These are phyloP conservation scores for Fusarium sp. DNA, from an alignment of 2,329 filamentous ascomycete genomes.

Conservation along the genomic window DNA sequence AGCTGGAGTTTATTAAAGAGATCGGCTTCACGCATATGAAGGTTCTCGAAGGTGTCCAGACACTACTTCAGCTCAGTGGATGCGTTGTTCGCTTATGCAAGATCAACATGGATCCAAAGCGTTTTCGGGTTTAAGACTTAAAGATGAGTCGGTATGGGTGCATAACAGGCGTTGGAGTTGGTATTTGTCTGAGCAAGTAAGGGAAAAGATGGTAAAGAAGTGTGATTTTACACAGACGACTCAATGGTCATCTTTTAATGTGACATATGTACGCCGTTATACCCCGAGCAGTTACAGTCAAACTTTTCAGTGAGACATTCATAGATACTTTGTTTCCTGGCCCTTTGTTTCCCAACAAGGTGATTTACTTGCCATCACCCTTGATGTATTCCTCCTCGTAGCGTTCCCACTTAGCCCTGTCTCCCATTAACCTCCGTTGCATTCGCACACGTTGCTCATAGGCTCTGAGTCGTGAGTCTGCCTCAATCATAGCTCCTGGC, in stretches of 20 bases:
- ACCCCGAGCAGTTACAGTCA: constrained; percentile 20
- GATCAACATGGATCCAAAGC: constrained; percentile 94
- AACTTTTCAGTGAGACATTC: constrained; percentile 7
- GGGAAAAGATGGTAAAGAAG: constrained; percentile 34
- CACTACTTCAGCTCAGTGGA: constrained; percentile 90
- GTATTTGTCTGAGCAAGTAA: constrained; percentile 37
- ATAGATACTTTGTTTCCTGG: background rate
- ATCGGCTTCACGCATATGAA: constrained; percentile 99
- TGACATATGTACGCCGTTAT: constrained; percentile 38
- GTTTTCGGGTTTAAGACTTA: constrained; percentile 66
- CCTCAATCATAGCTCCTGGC: constrained; percentile 81
- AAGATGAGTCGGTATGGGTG: constrained; percentile 9
- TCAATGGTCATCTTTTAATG: constrained; percentile 27
- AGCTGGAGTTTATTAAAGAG: constrained; percentile 97
- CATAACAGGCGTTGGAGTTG: constrained; percentile 40
- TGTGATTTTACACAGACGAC: constrained; percentile 42
- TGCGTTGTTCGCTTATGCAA: constrained; percentile 92
- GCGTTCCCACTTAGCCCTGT: constrained; percentile 75
- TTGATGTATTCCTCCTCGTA: constrained; percentile 72
- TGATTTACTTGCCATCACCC: constrained; percentile 53
- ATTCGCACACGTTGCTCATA: constrained; percentile 75
- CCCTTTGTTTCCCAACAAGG: background rate
- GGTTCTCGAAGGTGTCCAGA: constrained; percentile 97
- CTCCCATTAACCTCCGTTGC: constrained; percentile 71
- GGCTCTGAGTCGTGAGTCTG: constrained; percentile 73